Conservation (phyloP, 768 basidiomycete species). For the Tephrocybe sp. region DNA sequence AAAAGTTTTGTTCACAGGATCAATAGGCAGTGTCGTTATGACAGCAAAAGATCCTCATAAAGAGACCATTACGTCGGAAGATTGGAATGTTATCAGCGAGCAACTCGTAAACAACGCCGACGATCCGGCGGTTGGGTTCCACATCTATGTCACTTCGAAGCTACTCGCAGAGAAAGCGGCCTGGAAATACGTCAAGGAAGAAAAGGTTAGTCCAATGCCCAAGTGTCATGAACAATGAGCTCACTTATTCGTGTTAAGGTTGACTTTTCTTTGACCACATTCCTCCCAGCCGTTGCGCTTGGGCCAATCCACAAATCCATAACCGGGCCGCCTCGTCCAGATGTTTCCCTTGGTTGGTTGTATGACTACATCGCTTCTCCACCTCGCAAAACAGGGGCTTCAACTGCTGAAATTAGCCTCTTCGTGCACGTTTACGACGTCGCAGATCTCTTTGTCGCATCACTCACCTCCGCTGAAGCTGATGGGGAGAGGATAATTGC, state of each 20-base stretch:
- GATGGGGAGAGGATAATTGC: slow-evolving; percentile 9
- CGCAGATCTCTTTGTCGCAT: slow-evolving; percentile 12
- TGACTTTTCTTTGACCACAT: slow-evolving; percentile 7
- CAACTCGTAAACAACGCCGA: slow-evolving; percentile 8
- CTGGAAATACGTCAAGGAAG: slow-evolving; percentile 10
- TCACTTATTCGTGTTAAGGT: background rate
- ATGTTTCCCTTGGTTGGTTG: slow-evolving; percentile 13
- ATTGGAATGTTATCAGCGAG: slow-evolving; percentile 9
- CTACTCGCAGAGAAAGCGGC: slow-evolving; percentile 8
- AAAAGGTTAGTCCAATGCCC: background rate
- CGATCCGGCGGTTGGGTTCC: slow-evolving; percentile 10
- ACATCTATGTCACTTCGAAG: slow-evolving; percentile 12
- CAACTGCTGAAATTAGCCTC: slow-evolving; percentile 5
- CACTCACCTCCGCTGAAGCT: slow-evolving; percentile 5
- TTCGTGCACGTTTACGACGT: slow-evolving; percentile 10
- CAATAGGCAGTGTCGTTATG: slow-evolving; percentile 12
- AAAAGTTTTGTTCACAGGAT: slow-evolving; percentile 8
- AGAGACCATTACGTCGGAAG: slow-evolving; percentile 5
- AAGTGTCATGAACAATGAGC: background rate
- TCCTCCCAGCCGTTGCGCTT: slow-evolving; percentile 5
- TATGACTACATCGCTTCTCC: slow-evolving; percentile 7
- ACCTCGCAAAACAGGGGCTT: slow-evolving; percentile 6
- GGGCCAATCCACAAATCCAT: slow-evolving; percentile 11
- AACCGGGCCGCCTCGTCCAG: slow-evolving; percentile 4
- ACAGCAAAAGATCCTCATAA: slow-evolving; percentile 10